Evolutionary conservation across 805 yeast genomes (phyloP).

Genomic region (Dipodascus albidus): DNA sequence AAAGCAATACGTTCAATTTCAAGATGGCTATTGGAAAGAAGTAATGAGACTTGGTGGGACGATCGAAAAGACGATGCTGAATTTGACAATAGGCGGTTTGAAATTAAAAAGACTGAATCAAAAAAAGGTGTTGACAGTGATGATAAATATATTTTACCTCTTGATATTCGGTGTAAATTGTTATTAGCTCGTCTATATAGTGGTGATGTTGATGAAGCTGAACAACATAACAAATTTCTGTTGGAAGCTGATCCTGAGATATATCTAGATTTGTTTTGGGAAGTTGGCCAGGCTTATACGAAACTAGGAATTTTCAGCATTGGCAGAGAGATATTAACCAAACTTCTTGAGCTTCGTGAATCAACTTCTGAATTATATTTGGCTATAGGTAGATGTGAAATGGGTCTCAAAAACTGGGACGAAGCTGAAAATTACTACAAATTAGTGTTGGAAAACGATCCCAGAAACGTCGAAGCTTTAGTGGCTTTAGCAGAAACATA

Average conservation of each 20-base stretch:
- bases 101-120: slow-evolving; percentile 6
- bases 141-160: slow-evolving; percentile 45
- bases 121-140: neutral
- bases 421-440: slow-evolving; percentile 22
- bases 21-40: slow-evolving; percentile 72
- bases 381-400: slow-evolving; percentile 65
- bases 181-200: slow-evolving; percentile 62
- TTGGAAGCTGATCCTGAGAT: slow-evolving; percentile 45
- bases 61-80: slow-evolving; percentile 61
- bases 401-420: slow-evolving; percentile 48
- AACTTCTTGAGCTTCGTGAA: slow-evolving; percentile 18
- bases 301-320: slow-evolving; percentile 59
- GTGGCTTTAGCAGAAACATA: slow-evolving; percentile 74
- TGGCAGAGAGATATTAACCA: slow-evolving; percentile 53
- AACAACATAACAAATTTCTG: slow-evolving; percentile 52
- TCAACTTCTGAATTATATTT: slow-evolving; percentile 28
- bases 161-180: slow-evolving; percentile 76
- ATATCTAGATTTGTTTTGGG: slow-evolving; percentile 59
- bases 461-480: slow-evolving; percentile 59
- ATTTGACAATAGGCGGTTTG: slow-evolving; percentile 57
- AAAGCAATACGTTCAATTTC: slow-evolving; percentile 57
- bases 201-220: slow-evolving; percentile 55
- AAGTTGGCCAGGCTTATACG: slow-evolving; percentile 67
- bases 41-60: slow-evolving; percentile 55
- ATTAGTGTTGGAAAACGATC: slow-evolving; percentile 28